Percentiles rank a stretch among this genome's conserved stretches.
These are phyloP conservation scores for Henckelia pumila DNA, from an alignment of 257 asterid species.

Conservation along the genomic window DNA sequence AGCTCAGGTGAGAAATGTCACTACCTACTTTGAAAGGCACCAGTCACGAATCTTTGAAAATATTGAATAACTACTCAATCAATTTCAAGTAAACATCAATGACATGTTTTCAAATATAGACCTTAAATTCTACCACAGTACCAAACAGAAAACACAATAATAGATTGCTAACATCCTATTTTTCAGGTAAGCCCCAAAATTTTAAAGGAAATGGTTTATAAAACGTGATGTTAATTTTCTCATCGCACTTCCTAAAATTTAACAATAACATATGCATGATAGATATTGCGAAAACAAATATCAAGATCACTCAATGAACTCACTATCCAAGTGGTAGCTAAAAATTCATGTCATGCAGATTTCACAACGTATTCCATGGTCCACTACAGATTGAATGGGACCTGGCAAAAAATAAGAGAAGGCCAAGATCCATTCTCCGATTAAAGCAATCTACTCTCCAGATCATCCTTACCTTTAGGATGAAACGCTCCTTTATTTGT, in stretches of 20 bases:
- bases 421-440: background rate
- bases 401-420: background rate
- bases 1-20: background rate
- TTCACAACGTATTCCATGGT: too few relatives aligned
- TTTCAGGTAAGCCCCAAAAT: too few relatives aligned
- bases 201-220: too few relatives aligned
- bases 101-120: background rate
- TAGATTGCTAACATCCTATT: too few relatives aligned
- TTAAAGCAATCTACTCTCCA: background rate
- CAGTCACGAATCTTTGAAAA: background rate
- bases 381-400: background rate
- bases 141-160: too few relatives aligned
- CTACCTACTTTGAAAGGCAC: conserved; percentile 10
- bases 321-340: too few relatives aligned
- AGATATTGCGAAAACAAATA: too few relatives aligned
- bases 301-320: too few relatives aligned
- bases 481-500: background rate
- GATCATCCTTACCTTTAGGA: background rate
- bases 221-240: too few relatives aligned
- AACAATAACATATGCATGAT: background rate
- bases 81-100: background rate
- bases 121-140: too few relatives aligned
- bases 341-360: too few relatives aligned
- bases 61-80: conserved; percentile 1
- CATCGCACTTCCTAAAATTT: too few relatives aligned